A percentile compares a stretch with the other conserved stretches of the same genome.
Conservation (phyloP, 2,329 filamentous ascomycete species). For the Stagonosporopsis cucurbitacearum region DNA sequence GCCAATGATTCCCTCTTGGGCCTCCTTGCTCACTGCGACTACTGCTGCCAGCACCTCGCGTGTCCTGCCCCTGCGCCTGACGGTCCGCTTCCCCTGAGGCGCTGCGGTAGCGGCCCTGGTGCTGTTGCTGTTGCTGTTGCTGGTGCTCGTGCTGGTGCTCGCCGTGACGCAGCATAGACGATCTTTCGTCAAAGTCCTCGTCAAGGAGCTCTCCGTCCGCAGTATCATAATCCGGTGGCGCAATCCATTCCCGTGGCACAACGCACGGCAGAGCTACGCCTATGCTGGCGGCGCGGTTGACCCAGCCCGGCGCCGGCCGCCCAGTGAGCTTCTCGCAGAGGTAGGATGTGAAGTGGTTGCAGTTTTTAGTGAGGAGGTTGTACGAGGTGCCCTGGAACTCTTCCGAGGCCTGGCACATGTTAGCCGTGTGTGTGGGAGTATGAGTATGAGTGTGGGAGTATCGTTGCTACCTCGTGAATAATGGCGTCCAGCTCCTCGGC, state of each 20-base stretch:
- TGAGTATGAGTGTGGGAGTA: not conserved
- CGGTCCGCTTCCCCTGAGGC: conserved; percentile 30
- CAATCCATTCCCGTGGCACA: conserved; percentile 82
- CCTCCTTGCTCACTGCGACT: conserved; percentile 44
- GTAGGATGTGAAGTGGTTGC: conserved; percentile 85
- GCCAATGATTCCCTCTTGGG: conserved; percentile 42
- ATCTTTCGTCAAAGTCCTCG: conserved; percentile 62
- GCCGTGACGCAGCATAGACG: conserved; percentile 62
- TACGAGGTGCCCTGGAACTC: conserved; percentile 78
- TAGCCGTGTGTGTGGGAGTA: conserved; percentile 11
- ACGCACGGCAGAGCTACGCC: conserved; percentile 82
- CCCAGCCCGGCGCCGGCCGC: conserved; percentile 72
- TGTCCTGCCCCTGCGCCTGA: conserved; percentile 39
- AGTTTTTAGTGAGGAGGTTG: conserved; percentile 83
- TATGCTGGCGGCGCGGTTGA: conserved; percentile 85
- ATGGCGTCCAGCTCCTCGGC: conserved; percentile 73
- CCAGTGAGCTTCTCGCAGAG: conserved; percentile 77
- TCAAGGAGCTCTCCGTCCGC: conserved; percentile 73
- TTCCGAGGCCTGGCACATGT: conserved; percentile 61
- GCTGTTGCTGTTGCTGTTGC: no score
- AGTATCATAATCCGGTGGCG: conserved; percentile 76
- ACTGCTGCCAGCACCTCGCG: conserved; percentile 38
- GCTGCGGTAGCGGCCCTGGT: conserved; percentile 33
- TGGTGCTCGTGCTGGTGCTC: no score
- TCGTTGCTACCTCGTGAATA: conserved; percentile 58